phyloP scores from a whole-genome alignment of 2,329 filamentous ascomycete species.

The Diplocarpon mali region DNA sequence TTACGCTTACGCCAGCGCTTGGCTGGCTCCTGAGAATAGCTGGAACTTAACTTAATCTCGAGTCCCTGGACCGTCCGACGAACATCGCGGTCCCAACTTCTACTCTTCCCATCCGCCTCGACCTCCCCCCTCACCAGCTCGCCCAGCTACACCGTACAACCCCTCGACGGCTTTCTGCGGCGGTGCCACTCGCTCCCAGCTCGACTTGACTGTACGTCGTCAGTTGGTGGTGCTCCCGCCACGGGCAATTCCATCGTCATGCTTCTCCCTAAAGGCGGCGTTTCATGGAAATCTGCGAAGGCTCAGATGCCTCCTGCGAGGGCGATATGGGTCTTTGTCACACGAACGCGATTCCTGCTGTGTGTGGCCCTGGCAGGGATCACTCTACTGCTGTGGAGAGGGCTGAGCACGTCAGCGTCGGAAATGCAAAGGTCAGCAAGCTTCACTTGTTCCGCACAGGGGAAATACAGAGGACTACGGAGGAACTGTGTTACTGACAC shows the following conservation, averaged over 20 bases:
- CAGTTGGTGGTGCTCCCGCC: slow-evolving; percentile 31
- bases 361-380: slow-evolving; percentile 59
- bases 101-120: too few relatives aligned
- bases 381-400: slow-evolving; percentile 77
- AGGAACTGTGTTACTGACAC: background rate
- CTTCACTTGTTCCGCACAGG: slow-evolving; percentile 1
- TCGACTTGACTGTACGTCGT: slow-evolving; percentile 22
- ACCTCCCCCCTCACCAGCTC: too few relatives aligned
- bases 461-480: too few relatives aligned
- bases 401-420: slow-evolving; percentile 65
- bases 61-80: too few relatives aligned
- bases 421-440: slow-evolving; percentile 74
- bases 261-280: slow-evolving; percentile 82
- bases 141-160: too few relatives aligned
- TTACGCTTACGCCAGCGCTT: too few relatives aligned
- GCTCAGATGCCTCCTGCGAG: slow-evolving; percentile 67
- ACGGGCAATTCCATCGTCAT: slow-evolving; percentile 43
- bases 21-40: too few relatives aligned
- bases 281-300: slow-evolving; percentile 86
- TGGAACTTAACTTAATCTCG: too few relatives aligned
- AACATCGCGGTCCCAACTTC: too few relatives aligned
- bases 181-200: slow-evolving; percentile 10
- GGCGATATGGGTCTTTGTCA: slow-evolving; percentile 58
- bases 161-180: background rate
- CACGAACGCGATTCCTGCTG: slow-evolving; percentile 67